Conservation (phyloP, 2,329 filamentous ascomycete species). For the Calonectria pteridis region DNA sequence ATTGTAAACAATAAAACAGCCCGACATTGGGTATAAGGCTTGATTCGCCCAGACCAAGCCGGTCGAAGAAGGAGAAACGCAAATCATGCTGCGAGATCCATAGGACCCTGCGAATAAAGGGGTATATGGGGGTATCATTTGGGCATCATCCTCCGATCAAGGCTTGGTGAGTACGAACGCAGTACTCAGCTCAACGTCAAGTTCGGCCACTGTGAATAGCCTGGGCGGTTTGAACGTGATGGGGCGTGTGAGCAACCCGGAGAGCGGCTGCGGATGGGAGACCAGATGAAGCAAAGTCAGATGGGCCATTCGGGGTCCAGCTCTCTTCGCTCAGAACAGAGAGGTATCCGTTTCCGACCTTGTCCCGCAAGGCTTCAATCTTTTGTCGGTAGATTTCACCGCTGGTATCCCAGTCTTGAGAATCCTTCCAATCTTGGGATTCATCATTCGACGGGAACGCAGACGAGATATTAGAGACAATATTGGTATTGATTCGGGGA, state of each 20-base stretch:
- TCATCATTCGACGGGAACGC: constrained; percentile 31
- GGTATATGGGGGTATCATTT: constrained; percentile 49
- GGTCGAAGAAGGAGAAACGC: constrained; percentile 36
- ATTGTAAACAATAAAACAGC: constrained; percentile 30
- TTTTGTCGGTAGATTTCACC: constrained; percentile 89
- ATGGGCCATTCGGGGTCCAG: constrained; percentile 57
- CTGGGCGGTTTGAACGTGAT: constrained; percentile 54
- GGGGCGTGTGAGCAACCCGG: constrained; percentile 47
- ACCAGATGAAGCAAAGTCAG: constrained; percentile 38
- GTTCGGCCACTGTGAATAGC: constrained; percentile 67
- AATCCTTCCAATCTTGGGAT: constrained; percentile 54
- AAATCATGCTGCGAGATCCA: constrained; percentile 35
- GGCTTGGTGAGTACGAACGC: constrained; percentile 31
- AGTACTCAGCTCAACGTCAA: constrained; percentile 57
- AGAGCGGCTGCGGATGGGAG: constrained; percentile 46
- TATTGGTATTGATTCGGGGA: constrained; percentile 42
- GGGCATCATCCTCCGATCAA: constrained; percentile 37
- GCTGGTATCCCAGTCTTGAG: constrained; percentile 73
- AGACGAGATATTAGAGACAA: constrained; percentile 36
- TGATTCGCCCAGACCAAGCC: constrained; percentile 31
- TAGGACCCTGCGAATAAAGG: constrained; percentile 34
- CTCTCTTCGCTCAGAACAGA: constrained; percentile 85
- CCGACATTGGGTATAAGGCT: constrained; percentile 26
- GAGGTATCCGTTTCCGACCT: constrained; percentile 89
- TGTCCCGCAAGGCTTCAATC: constrained; percentile 86